Evolutionary conservation across 306 rosid genomes (phyloP), one percentile per base, ranked within the genome.

Genomic region (Begonia fuchsioides): DNA sequence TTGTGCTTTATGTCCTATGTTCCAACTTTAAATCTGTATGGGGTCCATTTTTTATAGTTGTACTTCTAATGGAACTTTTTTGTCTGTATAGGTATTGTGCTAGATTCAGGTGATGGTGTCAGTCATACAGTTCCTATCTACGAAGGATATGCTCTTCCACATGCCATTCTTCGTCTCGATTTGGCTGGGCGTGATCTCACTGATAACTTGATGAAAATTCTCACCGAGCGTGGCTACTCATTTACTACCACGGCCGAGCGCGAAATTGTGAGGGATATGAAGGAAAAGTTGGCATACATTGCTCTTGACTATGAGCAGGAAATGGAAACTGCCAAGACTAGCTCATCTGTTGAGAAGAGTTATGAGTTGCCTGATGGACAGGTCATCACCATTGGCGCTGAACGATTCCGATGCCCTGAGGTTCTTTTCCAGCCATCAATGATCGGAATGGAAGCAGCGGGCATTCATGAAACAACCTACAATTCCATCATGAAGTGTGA

Each of bases 401-500:
- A 88, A 68, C 94, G 96, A 70, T 88, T 94, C 64, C 94, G 96
- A 70, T 88, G 96, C 64, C 96, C 96, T 0, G 96, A 88, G 68
- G 95, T 88, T 38, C 81, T 88, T 55, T 88, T 56, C 93, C 96
- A 88, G 56, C 96, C 96, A 62, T 81, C 96, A 51, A 61, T 88
- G 76, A 72, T 88, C 1, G 96, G 96, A 13, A 88, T 88, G 96
- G 96, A 88, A 83, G 94, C 94, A 38, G 86, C 95, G 53, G 96
- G 96, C 59, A 83, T 88, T 68, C 96, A 88, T 3, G 97, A 90
- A 71, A 90, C 97, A 39, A 90, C 97, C n/a, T 90, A 90, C 54
- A 90, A 90, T 76, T 90, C 97, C 38, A 90, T 90, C 65, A 90
- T 84, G 97, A 90, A 90, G 70, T 90, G 97, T 4, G 97, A 90